Evolutionary conservation across 2,329 filamentous ascomycete species (phyloP), one percentile per base, ranked within the genome.

Genomic region (Colletotrichum endophyticum): DNA sequence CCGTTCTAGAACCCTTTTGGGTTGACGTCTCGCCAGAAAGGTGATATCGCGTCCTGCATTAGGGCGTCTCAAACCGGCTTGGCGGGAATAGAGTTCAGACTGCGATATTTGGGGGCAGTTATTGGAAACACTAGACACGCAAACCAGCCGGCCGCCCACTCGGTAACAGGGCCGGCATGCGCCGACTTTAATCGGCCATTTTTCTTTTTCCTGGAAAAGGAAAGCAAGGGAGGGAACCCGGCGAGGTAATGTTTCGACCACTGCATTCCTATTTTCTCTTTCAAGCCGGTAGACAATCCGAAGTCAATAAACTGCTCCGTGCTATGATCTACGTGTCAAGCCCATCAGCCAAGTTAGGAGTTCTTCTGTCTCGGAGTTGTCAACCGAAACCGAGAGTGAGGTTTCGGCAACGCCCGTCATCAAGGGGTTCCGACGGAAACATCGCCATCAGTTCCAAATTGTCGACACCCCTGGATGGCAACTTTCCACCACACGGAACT

Each of bases 241-340:
- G 66, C 64, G 25, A 27, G 3, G 27, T 1, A 59, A 34, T 44
- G 67, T 49, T 71, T 53, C 59, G 9, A 34, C 6, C 3, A n/a
- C 39, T 36, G 25, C n/a, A 61, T 68, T 25, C 15, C 8, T 22
- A 22, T 66, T 13, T 27, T 8, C 19, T 66, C 63, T 25, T 66
- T 49, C 39, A 49, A 49, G 19, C 7, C 5, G 8, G 16, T n/a
- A 22, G 32, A 8, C 16, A 16, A 30, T 19, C n/a, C 27, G 32
- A 57, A 30, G 49, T 15, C 56, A 53, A 62, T 19, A 66, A 61
- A 49, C 44, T 49, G 44, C 63, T 32, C 59, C 67, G n/a, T 63
- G 63, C 70, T 44, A 57, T 63, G 73, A 73, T 73, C 63, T 59
- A 25, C 73, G 73, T 73, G 44, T 76, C 73, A 63, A 61, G 28